Conservation (phyloP, 805 yeast genomes). For the Candida michaelii region DNA sequence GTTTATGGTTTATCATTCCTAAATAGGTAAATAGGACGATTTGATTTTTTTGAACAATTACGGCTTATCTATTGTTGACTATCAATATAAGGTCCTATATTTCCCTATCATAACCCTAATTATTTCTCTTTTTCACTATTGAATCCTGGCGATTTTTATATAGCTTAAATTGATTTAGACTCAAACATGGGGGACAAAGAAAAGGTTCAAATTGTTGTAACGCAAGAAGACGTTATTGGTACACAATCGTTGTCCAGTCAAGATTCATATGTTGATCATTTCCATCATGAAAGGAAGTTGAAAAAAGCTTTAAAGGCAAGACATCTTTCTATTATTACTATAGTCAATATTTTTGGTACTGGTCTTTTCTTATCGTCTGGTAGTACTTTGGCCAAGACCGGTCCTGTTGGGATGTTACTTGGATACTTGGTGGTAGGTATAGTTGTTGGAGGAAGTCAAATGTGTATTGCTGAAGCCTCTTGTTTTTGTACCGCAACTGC, state of each 20-base stretch:
- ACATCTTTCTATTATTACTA: slow-evolving; percentile 21
- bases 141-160: no score
- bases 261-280: slow-evolving; percentile 13
- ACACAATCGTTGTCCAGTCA: background rate
- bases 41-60: no score
- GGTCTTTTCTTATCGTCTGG: slow-evolving; percentile 61
- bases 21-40: no score
- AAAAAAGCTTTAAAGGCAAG: slow-evolving; percentile 19
- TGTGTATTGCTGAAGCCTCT: slow-evolving; percentile 40
- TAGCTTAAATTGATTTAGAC: no score
- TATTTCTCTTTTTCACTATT: no score
- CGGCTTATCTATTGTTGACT: no score
- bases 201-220: background rate
- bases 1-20: no score
- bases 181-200: background rate
- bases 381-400: slow-evolving; percentile 45
- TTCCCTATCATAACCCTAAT: no score
- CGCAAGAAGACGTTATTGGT: slow-evolving; percentile 1
- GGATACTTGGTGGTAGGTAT: slow-evolving; percentile 49
- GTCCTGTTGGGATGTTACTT: slow-evolving; percentile 46
- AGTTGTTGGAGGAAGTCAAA: slow-evolving; percentile 37
- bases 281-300: slow-evolving; percentile 17
- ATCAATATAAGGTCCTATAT: no score
- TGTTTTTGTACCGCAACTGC: slow-evolving; percentile 39
- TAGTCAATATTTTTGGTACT: slow-evolving; percentile 38